Conservation (phyloP, 345 rosid genomes). For the Mercurialis annua region DNA sequence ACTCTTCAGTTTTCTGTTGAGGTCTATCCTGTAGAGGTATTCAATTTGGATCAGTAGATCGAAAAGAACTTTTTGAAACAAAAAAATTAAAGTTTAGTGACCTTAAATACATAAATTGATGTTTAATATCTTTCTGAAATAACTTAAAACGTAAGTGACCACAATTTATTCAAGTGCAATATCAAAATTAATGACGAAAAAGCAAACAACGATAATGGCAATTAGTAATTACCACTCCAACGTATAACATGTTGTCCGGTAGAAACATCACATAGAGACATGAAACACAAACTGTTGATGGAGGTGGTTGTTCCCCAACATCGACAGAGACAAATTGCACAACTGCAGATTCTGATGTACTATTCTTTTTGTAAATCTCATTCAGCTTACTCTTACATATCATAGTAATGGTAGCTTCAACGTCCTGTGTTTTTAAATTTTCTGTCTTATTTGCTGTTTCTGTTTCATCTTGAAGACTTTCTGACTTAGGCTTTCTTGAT, state of each 20-base stretch:
- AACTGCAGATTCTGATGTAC: constrained; percentile 27
- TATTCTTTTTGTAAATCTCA: constrained; percentile 42
- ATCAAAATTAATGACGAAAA: not conserved
- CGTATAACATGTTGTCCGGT: constrained; percentile 69
- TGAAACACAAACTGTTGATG: constrained; percentile 82
- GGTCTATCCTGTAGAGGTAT: too few relatives aligned
- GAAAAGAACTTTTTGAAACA: too few relatives aligned
- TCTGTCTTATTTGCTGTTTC: constrained; percentile 32
- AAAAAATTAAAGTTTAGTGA: too few relatives aligned
- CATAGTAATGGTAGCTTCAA: constrained; percentile 40
- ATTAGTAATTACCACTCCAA: constrained; percentile 91
- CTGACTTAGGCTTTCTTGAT: constrained; percentile 20
- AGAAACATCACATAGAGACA: constrained; percentile 81
- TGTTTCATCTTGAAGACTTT: constrained; percentile 21
- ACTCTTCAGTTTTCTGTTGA: too few relatives aligned
- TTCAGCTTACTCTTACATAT: constrained; percentile 55
- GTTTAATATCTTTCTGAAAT: too few relatives aligned
- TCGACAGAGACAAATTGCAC: constrained; percentile 53
- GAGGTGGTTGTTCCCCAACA: constrained; percentile 87
- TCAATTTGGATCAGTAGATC: too few relatives aligned
- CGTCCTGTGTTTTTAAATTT: constrained; percentile 36
- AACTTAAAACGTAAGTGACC: too few relatives aligned
- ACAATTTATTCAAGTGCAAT: too few relatives aligned
- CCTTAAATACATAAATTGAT: too few relatives aligned
- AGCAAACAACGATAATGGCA: not conserved